Conservation (phyloP, 768 basidiomycete species). For the Tulasnella sp. region DNA sequence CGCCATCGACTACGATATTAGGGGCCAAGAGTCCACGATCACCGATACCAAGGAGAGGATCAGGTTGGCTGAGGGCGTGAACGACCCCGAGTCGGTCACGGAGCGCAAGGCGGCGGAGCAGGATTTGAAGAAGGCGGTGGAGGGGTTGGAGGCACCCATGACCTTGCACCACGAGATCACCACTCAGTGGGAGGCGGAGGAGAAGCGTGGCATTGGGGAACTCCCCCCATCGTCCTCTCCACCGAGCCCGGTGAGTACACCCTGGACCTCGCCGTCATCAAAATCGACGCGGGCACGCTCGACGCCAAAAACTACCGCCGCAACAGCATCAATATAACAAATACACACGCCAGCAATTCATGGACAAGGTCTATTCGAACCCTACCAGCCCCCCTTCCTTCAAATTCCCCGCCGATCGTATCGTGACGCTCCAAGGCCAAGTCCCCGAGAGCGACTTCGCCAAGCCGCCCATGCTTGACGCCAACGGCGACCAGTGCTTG, state of each 20-base stretch:
- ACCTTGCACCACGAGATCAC: slow-evolving; percentile 10
- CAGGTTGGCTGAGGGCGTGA: not conserved
- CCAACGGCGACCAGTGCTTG: slow-evolving; percentile 15
- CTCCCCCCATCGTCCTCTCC: slow-evolving; percentile 14
- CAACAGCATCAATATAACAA: slow-evolving; percentile 17
- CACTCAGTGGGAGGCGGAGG: slow-evolving; percentile 6
- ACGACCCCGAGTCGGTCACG: not conserved
- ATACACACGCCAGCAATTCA: slow-evolving; percentile 10
- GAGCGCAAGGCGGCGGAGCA: slow-evolving; percentile 11
- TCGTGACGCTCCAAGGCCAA: slow-evolving; percentile 11
- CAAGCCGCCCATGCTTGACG: slow-evolving; percentile 12
- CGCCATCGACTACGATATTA: slow-evolving; percentile 15
- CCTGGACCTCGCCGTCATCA: slow-evolving; percentile 15
- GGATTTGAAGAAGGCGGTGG: slow-evolving; percentile 13
- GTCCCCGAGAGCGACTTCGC: slow-evolving; percentile 7
- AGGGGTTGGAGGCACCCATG: slow-evolving; percentile 10
- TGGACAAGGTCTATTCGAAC: slow-evolving; percentile 10
- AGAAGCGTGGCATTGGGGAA: slow-evolving; percentile 15
- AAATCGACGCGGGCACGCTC: slow-evolving; percentile 15
- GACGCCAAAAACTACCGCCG: slow-evolving; percentile 9
- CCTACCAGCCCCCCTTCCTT: not conserved
- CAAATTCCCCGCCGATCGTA: slow-evolving; percentile 16
- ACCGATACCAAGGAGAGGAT: slow-evolving; percentile 9
- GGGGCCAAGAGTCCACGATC: slow-evolving; percentile 1
- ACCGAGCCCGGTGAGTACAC: slow-evolving; percentile 14